Percentiles rank a stretch among this genome's conserved stretches.
Evolutionary conservation across 2,329 filamentous ascomycete species (phyloP).

Genomic region (Hypoxylon sp.): DNA sequence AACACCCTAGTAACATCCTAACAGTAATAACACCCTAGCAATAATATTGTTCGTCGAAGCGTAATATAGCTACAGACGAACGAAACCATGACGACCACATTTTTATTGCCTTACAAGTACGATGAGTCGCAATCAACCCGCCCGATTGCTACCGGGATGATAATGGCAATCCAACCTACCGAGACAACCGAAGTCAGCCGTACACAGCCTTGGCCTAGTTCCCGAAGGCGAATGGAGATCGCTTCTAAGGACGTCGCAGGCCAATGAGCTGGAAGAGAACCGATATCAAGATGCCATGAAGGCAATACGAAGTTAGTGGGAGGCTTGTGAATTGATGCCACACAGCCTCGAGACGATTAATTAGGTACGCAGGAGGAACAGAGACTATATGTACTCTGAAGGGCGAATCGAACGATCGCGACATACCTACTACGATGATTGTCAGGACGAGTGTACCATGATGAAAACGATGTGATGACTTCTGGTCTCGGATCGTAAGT

Average conservation of each 20-base stretch:
- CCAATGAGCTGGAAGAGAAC: neutral
- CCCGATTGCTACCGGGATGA: neutral
- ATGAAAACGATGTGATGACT: slow-evolving; percentile 39
- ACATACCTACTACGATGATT: slow-evolving; percentile 5
- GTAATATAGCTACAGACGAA: neutral
- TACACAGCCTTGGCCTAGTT: neutral
- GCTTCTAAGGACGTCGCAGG: neutral
- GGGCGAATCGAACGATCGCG: slow-evolving; percentile 4
- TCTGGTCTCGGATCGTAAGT: slow-evolving; percentile 22
- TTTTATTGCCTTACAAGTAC: slow-evolving; percentile 13
- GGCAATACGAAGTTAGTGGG: neutral
- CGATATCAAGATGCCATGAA: neutral
- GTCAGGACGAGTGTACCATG: slow-evolving; percentile 13
- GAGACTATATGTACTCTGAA: too few species aligned
- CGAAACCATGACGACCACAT: neutral
- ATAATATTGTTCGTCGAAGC: neutral
- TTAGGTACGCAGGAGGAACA: slow-evolving; percentile 4
- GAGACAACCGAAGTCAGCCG: neutral
- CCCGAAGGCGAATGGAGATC: neutral
- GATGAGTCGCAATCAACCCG: neutral
- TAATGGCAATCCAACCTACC: slow-evolving; percentile 1
- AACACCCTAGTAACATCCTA: too few species aligned
- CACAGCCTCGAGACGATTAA: neutral
- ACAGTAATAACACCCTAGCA: too few species aligned
- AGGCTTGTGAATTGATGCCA: neutral